Base-by-base conservation (phyloP, 2,329 filamentous ascomycete genomes). In the Knufia fluminis region DNA sequence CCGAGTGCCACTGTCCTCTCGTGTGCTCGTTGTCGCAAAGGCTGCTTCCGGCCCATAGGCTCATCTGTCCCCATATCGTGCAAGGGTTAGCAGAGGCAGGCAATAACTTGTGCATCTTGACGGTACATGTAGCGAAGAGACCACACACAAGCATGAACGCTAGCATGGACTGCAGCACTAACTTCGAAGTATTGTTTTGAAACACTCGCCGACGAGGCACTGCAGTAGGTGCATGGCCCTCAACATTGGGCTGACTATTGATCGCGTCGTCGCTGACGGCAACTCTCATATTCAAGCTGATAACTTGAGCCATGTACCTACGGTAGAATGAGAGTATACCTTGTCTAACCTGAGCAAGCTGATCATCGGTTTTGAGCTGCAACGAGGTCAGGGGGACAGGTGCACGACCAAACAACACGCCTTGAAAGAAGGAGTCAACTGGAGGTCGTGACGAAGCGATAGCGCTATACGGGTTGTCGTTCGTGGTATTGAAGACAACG, bases 241-340 rank as follows among this genome's bases (percentile, higher is more conserved):
- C n/a, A n/a, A n/a, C n/a, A n/a, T n/a, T n/a, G n/a, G n/a, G n/a
- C n/a, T n/a, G n/a, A n/a, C n/a, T n/a, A n/a, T n/a, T n/a, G 52
- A 28, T 14, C 41, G 22, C 22, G 20, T 22, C 32, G 41, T 49
- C n/a, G n/a, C n/a, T n/a, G 24, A 28, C 1, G 2, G 48, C 10
- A 2, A 50, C 41, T 3, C 57, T 46, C 54, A 59, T 57, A 10
- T 54, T 57, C 3, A 3, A 22, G 4, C 52, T 54, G 17, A 59
- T 56, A 4, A 51, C 55, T 39, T 57, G 55, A 3, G 57, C 57
- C 57, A 59, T 59, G 48, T 59, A 59, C 1, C 54, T 39, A 1
- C 55, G 49, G 39, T 59, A 59, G 46, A 59, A 52, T n/a, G n/a
- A 3, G 12, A 32, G 1, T 46, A 23, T 10, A 58, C 54, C 20